Conservation (phyloP, 2,329 filamentous ascomycete species). For the Sarocladiaceae sp. region DNA sequence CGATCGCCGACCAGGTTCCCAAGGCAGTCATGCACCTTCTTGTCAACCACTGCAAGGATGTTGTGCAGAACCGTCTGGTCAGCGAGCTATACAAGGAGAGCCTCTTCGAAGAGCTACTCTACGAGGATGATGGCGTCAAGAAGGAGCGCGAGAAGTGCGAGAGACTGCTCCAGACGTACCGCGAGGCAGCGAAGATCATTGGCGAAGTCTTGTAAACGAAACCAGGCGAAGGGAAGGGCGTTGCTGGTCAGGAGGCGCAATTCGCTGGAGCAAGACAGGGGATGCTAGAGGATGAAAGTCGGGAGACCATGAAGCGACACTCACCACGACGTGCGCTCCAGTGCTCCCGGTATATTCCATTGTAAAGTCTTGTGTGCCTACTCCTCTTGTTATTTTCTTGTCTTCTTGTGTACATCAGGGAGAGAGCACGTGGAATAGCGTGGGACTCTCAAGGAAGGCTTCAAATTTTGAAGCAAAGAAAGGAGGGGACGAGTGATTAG, state of each 20-base stretch:
- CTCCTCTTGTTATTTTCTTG: constrained; percentile 4
- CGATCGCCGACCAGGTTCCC: constrained; percentile 96
- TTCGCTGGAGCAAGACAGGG: not conserved
- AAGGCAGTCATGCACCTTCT: constrained; percentile 99
- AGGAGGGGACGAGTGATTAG: too few relatives aligned
- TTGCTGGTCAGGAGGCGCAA: not conserved
- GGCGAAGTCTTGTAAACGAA: constrained; percentile 76
- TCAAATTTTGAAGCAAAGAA: not conserved
- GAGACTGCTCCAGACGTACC: constrained; percentile 90
- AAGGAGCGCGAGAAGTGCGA: constrained; percentile 98
- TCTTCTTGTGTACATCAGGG: constrained; percentile 10
- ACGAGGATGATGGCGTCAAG: constrained; percentile 97
- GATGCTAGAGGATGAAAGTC: not conserved
- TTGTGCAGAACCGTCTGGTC: constrained; percentile 93
- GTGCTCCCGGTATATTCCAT: not conserved
- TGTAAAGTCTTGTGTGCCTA: constrained; percentile 9
- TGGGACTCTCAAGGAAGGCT: not conserved
- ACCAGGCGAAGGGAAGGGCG: not conserved
- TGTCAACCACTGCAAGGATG: constrained; percentile 97
- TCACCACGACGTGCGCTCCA: too few relatives aligned
- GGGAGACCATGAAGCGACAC: not conserved
- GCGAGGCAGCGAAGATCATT: constrained; percentile 96
- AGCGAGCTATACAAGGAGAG: constrained; percentile 92
- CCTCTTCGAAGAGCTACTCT: constrained; percentile 87
- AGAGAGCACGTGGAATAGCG: not conserved